These are phyloP conservation scores for Termitomyces bulborhizus DNA, from an alignment of 768 basidiomycete species.

Conservation along the genomic window DNA sequence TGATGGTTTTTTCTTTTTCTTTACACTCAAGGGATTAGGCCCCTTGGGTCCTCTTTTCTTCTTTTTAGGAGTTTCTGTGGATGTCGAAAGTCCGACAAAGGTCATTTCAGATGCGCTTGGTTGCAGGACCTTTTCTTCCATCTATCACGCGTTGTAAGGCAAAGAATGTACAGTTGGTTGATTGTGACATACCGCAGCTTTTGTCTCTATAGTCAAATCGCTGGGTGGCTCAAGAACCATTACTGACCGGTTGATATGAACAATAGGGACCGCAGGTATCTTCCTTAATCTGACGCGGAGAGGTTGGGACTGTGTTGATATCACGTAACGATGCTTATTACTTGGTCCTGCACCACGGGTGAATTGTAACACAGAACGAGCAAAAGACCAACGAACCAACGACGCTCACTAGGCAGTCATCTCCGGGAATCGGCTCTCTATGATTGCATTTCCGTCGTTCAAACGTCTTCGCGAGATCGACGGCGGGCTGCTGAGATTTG, in stretches of 20 bases:
- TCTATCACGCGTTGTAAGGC: slow-evolving; percentile 29
- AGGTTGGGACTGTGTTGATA: slow-evolving; percentile 76
- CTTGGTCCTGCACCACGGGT: slow-evolving; percentile 45
- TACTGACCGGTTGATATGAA: slow-evolving; percentile 89
- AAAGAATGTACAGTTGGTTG: neutral
- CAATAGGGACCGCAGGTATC: slow-evolving; percentile 81
- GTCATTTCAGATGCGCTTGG: slow-evolving; percentile 44
- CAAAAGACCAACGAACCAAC: slow-evolving; percentile 50
- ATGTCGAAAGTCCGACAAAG: slow-evolving; percentile 28
- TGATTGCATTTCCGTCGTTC: slow-evolving; percentile 96
- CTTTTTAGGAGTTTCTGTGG: slow-evolving; percentile 32
- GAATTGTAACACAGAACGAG: neutral
- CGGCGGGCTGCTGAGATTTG: slow-evolving; percentile 60
- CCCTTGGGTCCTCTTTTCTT: slow-evolving; percentile 75
- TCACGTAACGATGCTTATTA: slow-evolving; percentile 90
- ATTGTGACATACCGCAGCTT: slow-evolving; percentile 45
- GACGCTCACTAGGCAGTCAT: slow-evolving; percentile 77
- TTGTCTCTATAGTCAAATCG: slow-evolving; percentile 64
- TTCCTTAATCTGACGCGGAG: slow-evolving; percentile 64
- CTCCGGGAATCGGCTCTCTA: slow-evolving; percentile 74
- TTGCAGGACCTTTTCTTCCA: slow-evolving; percentile 55
- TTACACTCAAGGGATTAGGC: slow-evolving; percentile 89
- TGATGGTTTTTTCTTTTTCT: slow-evolving; percentile 70
- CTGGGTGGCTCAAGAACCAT: slow-evolving; percentile 91
- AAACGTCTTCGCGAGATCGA: slow-evolving; percentile 89